Evolutionary conservation across 192 early-diverging fungal genomes (phyloP).

Genomic region (Glomus cerebriforme): DNA sequence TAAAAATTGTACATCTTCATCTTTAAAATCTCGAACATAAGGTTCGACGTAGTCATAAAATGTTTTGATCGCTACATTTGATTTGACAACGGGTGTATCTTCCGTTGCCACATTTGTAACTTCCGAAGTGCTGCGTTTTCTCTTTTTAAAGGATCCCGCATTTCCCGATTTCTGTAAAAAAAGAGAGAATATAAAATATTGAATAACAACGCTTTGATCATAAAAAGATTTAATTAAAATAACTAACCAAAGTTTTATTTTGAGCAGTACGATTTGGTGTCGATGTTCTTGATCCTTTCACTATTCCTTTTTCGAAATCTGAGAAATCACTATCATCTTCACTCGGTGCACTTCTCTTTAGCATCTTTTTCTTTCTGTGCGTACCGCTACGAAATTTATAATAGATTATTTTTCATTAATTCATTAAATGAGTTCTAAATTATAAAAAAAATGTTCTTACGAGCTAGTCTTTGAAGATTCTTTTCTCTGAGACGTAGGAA

Average conservation of each 20-base stretch:
- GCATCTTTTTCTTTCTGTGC: neutral
- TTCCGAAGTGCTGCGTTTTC: slow-evolving; percentile 23
- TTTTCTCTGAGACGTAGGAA: neutral
- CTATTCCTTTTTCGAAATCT: neutral
- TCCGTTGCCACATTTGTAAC: neutral
- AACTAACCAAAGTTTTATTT: slow-evolving; percentile 3
- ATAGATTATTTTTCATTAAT: neutral
- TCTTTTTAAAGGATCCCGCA: slow-evolving; percentile 12
- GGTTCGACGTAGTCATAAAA: slow-evolving; percentile 86
- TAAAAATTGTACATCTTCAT: slow-evolving; percentile 77
- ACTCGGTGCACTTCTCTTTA: neutral
- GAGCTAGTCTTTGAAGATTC: slow-evolving; percentile 3
- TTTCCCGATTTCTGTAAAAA: neutral
- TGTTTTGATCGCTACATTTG: slow-evolving; percentile 78
- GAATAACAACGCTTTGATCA: neutral
- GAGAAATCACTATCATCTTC: slow-evolving; percentile 20
- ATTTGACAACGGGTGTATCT: neutral
- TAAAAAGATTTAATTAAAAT: neutral
- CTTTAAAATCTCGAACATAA: slow-evolving; percentile 76
- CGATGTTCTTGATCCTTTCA: neutral
- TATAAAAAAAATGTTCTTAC: neutral
- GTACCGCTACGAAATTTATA: neutral
- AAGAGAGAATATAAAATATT: no score
- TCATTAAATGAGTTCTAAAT: neutral
- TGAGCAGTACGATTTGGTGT: neutral